Evolutionary conservation across 257 asterid genomes (phyloP), one percentile per base, ranked within the genome.

Genomic region (Ilex asprella): DNA sequence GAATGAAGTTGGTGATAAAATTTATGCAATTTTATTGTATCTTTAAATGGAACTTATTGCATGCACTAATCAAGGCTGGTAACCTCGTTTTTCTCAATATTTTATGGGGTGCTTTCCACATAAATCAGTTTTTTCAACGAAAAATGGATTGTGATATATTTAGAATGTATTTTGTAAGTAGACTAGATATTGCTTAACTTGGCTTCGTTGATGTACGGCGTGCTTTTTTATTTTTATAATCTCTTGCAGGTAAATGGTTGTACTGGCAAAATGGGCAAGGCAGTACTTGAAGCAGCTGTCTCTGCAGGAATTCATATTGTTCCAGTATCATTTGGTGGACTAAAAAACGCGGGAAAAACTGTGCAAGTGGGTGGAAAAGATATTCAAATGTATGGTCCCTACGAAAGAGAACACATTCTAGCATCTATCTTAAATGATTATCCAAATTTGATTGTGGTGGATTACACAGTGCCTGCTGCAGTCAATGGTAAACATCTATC

Each of bases 211-310:
- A 21, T 21, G 27, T 21, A 21, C 1, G 27, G 27, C 27, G 27
- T 21, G 27, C 27, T 21, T 21, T 11, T 43, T 43, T 30, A 12
- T 41, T 16, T 60, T 69, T 15, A 60, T 27, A 11, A 50, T 68
- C 54, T 52, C 62, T 62, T 62, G 35, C 63, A 91, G 98, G 94
- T 91, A 58, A 91, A 88, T 74, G 95, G 96, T 60, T 83, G 90
- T 73, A 86, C 94, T 16, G 96, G 98, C 12, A 81, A 91, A 76
- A 84, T 91, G 95, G 98, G 98, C 14, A 79, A 86, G 73, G 88
- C 96, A 7, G 98, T 91, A 69, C 94, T 91, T 35, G 95, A 91
- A 72, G 95, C 96, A 8, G 94, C 95, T 43, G 75, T 84, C n/a
- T 30, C 95, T 63, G 98, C 94, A 21, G 98, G 98, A 55, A 92